Evolutionary conservation across 176 grass and related monocot genomes (phyloP).

Genomic region (Thalia dealbata): DNA sequence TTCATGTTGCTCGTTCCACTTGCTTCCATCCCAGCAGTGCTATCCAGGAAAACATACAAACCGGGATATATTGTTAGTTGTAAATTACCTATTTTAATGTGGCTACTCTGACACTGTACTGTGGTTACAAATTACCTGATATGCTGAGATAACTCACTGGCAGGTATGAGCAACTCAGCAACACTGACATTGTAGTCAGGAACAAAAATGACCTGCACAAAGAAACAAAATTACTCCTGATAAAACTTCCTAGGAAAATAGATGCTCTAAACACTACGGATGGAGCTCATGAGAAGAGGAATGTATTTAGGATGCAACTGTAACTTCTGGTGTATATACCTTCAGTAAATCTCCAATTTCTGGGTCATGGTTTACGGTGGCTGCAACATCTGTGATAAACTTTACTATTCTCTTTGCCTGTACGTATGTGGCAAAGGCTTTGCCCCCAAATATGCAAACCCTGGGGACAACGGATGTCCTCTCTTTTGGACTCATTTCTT

Average conservation of each 20-base stretch:
- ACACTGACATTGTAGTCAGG: constrained; percentile 99
- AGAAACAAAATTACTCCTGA: constrained; percentile 24
- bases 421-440: constrained; percentile 96
- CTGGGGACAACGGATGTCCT: constrained; percentile 67
- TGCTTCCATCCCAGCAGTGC: constrained; percentile 98
- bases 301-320: not conserved
- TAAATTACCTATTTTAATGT: too few species aligned
- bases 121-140: constrained; percentile 46
- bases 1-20: constrained; percentile 99
- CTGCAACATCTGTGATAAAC: constrained; percentile 88
- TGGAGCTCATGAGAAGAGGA: not conserved
- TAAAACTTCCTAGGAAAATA: not conserved
- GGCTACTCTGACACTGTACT: too few species aligned
- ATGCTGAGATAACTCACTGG: constrained; percentile 97
- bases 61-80: too few species aligned
- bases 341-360: constrained; percentile 92
- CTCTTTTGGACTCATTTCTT: constrained; percentile 75
- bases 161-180: constrained; percentile 82
- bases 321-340: constrained; percentile 28
- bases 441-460: constrained; percentile 98
- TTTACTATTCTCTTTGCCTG: constrained; percentile 98
- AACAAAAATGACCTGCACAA: constrained; percentile 86
- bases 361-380: constrained; percentile 86
- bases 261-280: not conserved
- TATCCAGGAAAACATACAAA: constrained; percentile 10